phyloP scores from a whole-genome alignment of 2,329 filamentous ascomycete species.

The Hortaea sp. region DNA sequence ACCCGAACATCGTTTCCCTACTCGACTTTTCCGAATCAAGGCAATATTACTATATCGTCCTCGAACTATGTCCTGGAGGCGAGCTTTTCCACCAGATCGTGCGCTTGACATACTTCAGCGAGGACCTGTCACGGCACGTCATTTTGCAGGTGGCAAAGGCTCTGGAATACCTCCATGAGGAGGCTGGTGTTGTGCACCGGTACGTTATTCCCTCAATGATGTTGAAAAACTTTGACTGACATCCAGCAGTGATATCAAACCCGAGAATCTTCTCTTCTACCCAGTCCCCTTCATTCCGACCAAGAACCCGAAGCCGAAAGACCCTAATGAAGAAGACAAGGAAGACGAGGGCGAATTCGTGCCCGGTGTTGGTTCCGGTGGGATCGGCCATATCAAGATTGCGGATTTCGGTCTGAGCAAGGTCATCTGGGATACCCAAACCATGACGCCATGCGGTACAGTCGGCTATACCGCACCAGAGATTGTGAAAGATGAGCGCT shows the following conservation, averaged over 20 bases:
- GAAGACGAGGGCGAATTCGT: constrained; percentile 92
- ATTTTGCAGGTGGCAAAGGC: constrained; percentile 93
- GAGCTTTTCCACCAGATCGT: constrained; percentile 99
- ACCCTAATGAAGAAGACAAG: constrained; percentile 92
- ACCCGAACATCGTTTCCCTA: constrained; percentile 90
- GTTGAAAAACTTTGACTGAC: constrained; percentile 21
- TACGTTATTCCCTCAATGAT: constrained; percentile 31
- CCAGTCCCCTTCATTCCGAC: constrained; percentile 74
- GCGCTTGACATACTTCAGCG: constrained; percentile 94
- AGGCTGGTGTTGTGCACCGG: constrained; percentile 93
- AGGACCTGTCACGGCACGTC: constrained; percentile 86
- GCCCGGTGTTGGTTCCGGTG: constrained; percentile 68
- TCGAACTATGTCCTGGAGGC: constrained; percentile 88
- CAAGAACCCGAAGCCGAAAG: constrained; percentile 67
- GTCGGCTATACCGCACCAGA: constrained; percentile 97
- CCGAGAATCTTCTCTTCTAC: constrained; percentile 91
- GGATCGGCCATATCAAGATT: constrained; percentile 92
- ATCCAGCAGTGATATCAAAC: constrained; percentile 77
- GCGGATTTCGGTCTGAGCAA: constrained; percentile 97
- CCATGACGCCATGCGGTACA: constrained; percentile 98
- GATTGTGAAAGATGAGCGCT: constrained; percentile 97
- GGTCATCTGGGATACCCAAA: constrained; percentile 95
- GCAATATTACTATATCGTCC: constrained; percentile 95
- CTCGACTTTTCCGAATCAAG: constrained; percentile 87
- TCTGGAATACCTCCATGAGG: constrained; percentile 86